Evolutionary conservation across 2,329 filamentous ascomycete species (phyloP).

Genomic region (Alternaria longipes): DNA sequence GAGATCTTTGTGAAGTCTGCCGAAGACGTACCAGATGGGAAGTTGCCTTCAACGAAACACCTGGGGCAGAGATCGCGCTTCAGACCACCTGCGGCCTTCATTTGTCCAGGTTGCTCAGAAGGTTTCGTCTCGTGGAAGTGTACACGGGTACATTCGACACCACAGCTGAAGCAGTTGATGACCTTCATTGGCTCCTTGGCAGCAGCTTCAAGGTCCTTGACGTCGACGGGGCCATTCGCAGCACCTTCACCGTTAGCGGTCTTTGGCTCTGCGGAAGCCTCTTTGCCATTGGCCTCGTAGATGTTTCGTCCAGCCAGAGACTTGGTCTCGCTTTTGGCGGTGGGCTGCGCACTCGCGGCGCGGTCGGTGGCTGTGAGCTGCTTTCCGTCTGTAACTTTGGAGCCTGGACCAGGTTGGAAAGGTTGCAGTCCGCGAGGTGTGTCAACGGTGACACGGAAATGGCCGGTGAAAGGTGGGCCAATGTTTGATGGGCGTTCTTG

Average conservation of each 20-base stretch:
- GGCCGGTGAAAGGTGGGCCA: slow-evolving; percentile 94
- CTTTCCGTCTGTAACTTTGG: slow-evolving; percentile 68
- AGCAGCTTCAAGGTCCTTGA: slow-evolving; percentile 69
- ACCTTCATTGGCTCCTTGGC: slow-evolving; percentile 71
- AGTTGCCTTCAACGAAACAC: slow-evolving; percentile 85
- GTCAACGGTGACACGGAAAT: slow-evolving; percentile 95
- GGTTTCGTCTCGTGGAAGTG: slow-evolving; percentile 76
- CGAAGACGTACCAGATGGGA: slow-evolving; percentile 79
- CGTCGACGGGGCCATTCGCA: slow-evolving; percentile 72
- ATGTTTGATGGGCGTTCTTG: slow-evolving; percentile 95
- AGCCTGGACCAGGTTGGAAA: slow-evolving; percentile 88
- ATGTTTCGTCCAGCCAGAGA: slow-evolving; percentile 95
- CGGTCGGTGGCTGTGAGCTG: slow-evolving; percentile 74
- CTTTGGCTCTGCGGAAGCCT: slow-evolving; percentile 73
- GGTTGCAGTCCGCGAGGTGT: slow-evolving; percentile 94
- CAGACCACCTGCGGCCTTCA: slow-evolving; percentile 65
- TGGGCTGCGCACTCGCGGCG: slow-evolving; percentile 70
- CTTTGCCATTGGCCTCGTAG: slow-evolving; percentile 90
- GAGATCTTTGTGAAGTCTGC: slow-evolving; percentile 89
- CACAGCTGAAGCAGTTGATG: slow-evolving; percentile 88
- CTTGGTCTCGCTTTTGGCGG: slow-evolving; percentile 82
- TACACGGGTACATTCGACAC: slow-evolving; percentile 82
- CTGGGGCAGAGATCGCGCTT: slow-evolving; percentile 92
- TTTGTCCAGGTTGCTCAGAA: slow-evolving; percentile 55
- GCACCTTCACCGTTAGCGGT: slow-evolving; percentile 67